Evolutionary conservation across 129 eudicot species (phyloP).

Genomic region (Chrysanthemum lavandulifolium): DNA sequence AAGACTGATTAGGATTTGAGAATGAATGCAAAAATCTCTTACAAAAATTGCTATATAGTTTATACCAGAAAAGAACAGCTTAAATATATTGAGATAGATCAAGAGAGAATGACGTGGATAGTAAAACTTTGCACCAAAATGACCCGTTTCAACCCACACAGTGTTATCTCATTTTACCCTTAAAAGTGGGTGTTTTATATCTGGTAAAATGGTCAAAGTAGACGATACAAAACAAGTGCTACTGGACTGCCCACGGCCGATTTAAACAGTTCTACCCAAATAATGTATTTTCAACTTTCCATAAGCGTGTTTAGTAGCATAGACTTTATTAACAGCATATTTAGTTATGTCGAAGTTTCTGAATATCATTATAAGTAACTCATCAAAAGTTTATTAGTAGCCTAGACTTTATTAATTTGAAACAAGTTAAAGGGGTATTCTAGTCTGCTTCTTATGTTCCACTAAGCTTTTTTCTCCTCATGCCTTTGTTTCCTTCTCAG

Average conservation of each 20-base stretch:
- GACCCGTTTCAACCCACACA: too few relatives aligned
- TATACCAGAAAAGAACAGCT: background rate
- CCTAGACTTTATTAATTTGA: background rate
- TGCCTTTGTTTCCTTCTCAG: constrained; percentile 38
- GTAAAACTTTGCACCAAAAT: background rate
- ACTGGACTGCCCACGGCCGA: too few relatives aligned
- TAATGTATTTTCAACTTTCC: too few relatives aligned
- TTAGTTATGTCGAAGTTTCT: too few relatives aligned
- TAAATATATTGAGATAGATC: background rate
- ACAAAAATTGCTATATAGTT: background rate
- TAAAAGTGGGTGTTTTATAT: background rate
- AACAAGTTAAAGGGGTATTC: constrained; percentile 1
- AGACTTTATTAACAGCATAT: too few relatives aligned
- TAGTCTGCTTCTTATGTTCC: background rate
- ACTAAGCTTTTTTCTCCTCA: background rate
- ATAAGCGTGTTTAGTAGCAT: too few relatives aligned
- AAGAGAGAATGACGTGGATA: background rate
- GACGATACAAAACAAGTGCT: too few relatives aligned
- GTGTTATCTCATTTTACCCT: too few relatives aligned
- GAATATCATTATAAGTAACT: too few relatives aligned
- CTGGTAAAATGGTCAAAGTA: background rate
- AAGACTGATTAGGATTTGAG: background rate
- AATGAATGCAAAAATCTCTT: background rate
- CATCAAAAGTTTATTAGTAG: background rate
- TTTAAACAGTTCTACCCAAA: too few relatives aligned